Conservation (phyloP, 257 asterid species). For the Gardenia jasminoides region DNA sequence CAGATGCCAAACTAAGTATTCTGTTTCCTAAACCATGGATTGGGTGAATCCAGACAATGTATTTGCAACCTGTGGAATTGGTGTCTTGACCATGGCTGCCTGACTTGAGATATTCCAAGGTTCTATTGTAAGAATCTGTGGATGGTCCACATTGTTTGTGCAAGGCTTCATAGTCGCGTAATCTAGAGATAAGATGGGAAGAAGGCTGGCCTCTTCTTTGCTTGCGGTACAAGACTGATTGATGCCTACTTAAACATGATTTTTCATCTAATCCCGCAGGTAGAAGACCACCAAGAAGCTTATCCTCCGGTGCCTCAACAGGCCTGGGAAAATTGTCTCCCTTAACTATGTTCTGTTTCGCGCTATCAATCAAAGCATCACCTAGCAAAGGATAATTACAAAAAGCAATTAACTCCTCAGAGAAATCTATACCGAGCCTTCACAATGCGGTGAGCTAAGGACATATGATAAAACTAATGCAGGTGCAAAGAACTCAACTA, state of each 20-base stretch:
- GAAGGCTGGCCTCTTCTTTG: slow-evolving; percentile 42
- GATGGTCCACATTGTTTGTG: slow-evolving; percentile 74
- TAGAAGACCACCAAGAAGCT: slow-evolving; percentile 60
- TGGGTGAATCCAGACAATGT: slow-evolving; percentile 65
- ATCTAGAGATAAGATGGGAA: slow-evolving; percentile 58
- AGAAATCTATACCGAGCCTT: too few relatives aligned
- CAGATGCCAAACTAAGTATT: slow-evolving; percentile 61
- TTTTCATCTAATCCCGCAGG: slow-evolving; percentile 55
- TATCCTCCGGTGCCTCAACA: slow-evolving; percentile 39
- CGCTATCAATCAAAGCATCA: slow-evolving; percentile 18
- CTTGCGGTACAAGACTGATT: slow-evolving; percentile 48
- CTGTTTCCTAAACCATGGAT: slow-evolving; percentile 73
- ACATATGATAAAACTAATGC: too few relatives aligned
- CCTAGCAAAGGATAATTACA: slow-evolving; percentile 23
- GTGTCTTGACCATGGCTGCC: slow-evolving; percentile 33
- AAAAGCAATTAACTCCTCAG: too few relatives aligned
- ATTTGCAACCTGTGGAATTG: slow-evolving; percentile 51
- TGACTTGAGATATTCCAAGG: slow-evolving; percentile 44
- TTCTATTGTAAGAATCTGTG: slow-evolving; percentile 51
- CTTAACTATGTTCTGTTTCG: not conserved
- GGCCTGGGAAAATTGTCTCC: slow-evolving; percentile 24
- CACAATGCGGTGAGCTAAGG: too few relatives aligned
- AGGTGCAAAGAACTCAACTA: too few relatives aligned
- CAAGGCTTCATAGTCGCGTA: slow-evolving; percentile 64
- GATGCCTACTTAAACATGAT: slow-evolving; percentile 69